Conservation (phyloP, 2,329 filamentous ascomycete species). For the Fusarium abutilonis region DNA sequence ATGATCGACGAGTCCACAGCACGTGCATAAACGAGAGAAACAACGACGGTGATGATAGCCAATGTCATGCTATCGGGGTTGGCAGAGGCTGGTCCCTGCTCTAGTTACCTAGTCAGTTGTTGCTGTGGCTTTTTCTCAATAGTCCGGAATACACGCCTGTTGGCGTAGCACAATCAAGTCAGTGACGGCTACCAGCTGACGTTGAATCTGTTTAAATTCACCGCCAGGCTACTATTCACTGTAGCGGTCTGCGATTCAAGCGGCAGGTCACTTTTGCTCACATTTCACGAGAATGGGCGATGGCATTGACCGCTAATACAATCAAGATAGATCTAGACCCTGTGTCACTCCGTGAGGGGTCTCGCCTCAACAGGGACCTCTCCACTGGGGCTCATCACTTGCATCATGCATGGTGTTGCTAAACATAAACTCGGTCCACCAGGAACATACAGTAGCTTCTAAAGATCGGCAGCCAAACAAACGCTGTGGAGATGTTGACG, state of each 20-base stretch:
- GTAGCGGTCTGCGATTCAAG: slow-evolving; percentile 35
- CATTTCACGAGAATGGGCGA: slow-evolving; percentile 17
- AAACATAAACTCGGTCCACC: slow-evolving; percentile 33
- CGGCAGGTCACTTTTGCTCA: slow-evolving; percentile 25
- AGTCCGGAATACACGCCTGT: slow-evolving; percentile 4
- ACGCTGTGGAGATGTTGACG: slow-evolving; percentile 2
- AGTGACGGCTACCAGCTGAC: not conserved
- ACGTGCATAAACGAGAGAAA: slow-evolving; percentile 37
- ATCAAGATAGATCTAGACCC: slow-evolving; percentile 3
- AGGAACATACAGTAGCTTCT: not conserved
- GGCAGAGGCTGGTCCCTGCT: slow-evolving; percentile 2
- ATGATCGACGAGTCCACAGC: slow-evolving; percentile 30
- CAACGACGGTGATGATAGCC: slow-evolving; percentile 13
- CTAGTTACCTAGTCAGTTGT: not conserved
- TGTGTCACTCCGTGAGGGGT: slow-evolving; percentile 20
- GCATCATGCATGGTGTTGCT: slow-evolving; percentile 37
- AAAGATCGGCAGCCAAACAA: slow-evolving; percentile 9
- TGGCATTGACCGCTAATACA: slow-evolving; percentile 36
- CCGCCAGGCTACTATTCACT: slow-evolving; percentile 1
- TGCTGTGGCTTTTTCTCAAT: slow-evolving; percentile 9
- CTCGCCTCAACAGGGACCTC: slow-evolving; percentile 33
- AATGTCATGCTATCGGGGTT: slow-evolving; percentile 8
- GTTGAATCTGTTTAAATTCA: slow-evolving; percentile 4
- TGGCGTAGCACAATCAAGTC: slow-evolving; percentile 3
- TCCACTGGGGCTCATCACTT: slow-evolving; percentile 27